phyloP scores from a whole-genome alignment of 2,329 filamentous ascomycete genomes.

The Arthrobotrys sphaeroides region DNA sequence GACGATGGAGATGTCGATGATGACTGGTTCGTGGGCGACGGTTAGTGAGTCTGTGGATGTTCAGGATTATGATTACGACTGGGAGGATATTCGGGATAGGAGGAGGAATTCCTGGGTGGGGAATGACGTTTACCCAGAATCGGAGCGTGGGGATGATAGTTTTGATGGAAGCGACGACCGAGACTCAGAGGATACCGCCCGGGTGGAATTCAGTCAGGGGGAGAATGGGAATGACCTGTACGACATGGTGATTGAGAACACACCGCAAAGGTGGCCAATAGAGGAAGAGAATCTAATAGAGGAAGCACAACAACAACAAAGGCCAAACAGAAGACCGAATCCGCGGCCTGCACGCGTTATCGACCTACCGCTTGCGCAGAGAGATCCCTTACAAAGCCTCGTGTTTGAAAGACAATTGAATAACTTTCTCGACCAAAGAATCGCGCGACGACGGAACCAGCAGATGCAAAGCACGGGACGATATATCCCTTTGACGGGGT shows the following conservation, averaged over 20 bases:
- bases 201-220: too few species aligned
- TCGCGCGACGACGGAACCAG: not conserved
- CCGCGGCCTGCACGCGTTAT: not conserved
- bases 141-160: not conserved
- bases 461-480: not conserved
- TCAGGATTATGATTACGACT: slow-evolving; percentile 17
- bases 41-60: not conserved
- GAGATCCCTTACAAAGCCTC: not conserved
- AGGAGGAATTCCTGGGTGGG: not conserved
- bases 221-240: not conserved
- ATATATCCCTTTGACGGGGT: not conserved
- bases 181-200: not conserved
- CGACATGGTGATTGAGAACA: not conserved
- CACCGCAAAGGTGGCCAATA: not conserved
- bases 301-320: not conserved
- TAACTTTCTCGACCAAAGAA: not conserved
- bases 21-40: not conserved
- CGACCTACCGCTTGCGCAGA: not conserved
- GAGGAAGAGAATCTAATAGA: not conserved
- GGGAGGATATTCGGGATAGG: not conserved
- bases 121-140: not conserved
- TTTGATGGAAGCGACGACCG: not conserved
- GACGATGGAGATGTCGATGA: not conserved
- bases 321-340: not conserved
- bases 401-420: not conserved